Conservation (phyloP, 2,329 filamentous ascomycete genomes). For the Pyrenophora graminea region DNA sequence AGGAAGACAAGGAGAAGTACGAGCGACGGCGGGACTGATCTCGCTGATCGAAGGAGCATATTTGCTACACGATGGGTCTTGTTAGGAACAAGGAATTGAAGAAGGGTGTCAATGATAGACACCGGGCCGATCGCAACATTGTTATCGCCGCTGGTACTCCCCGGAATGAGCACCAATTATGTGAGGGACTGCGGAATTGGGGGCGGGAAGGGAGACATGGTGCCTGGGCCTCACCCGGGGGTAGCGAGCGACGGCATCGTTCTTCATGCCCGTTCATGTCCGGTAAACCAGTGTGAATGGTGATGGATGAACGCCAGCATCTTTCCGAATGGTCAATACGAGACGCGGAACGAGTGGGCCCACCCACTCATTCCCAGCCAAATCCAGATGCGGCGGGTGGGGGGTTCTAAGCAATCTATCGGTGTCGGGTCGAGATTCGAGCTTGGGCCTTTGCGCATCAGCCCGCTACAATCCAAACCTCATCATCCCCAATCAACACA, state of each 20-base stretch:
- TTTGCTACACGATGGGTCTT: background rate
- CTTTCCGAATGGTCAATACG: background rate
- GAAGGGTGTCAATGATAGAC: constrained; percentile 7
- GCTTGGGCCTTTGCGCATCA: background rate
- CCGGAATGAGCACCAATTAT: constrained; percentile 22
- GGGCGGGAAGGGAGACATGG: constrained; percentile 12
- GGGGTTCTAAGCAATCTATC: background rate
- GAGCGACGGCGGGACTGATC: constrained; percentile 26
- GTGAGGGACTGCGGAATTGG: constrained; percentile 24
- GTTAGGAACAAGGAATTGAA: background rate
- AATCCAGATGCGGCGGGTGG: background rate
- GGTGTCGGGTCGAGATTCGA: background rate
- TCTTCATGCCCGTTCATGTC: too few relatives aligned
- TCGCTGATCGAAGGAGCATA: constrained; percentile 37
- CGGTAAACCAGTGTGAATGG: background rate
- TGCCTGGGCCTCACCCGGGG: constrained; percentile 1
- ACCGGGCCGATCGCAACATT: constrained; percentile 9
- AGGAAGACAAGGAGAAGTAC: constrained; percentile 35
- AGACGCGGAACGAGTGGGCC: constrained; percentile 6
- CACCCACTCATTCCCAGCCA: constrained; percentile 1
- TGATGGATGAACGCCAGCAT: background rate
- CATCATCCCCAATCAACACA: background rate
- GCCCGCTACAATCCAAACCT: background rate
- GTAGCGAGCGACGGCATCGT: background rate
- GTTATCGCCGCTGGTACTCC: constrained; percentile 17